Evolutionary conservation across 345 rosid genomes (phyloP), one percentile per base, ranked within the genome.

Genomic region (Xanthoceras sorbifolium): DNA sequence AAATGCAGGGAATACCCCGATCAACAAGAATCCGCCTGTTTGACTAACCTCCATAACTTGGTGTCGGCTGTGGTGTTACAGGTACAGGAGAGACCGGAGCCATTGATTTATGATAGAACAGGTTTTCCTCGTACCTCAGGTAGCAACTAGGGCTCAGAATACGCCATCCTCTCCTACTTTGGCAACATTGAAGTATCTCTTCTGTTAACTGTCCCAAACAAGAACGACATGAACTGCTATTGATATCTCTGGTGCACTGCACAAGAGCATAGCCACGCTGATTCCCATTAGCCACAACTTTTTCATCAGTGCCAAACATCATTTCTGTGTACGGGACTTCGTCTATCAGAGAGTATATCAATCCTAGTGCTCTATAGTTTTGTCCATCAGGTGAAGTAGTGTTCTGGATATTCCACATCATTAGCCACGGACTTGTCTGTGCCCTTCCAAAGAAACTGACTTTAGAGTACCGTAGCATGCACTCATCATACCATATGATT

Each of bases 381-480:
- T 77, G 54, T 5, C 3, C 31, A 44, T 20, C 60, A 42, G 29
- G 60, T 29, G 68, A 26, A 46, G 78, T 63, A 22, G 22, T 76
- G 23, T 78, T 79, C 2, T 1, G 1, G 5, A 0, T 0, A n/a
- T 76, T 72, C 34, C 48, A 64, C 62, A 65, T 11, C 9, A 15
- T 22, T 31, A 66, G 9, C 10, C 2, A 0, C 0, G 62, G 23
- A 12, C 7, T 8, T 7, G 2, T 5, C 46, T 78, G 65, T 71
- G 31, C 20, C 0, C 1, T n/a, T 23, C 77, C 64, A 0, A 75
- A 68, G 38, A 86, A 77, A 15, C 69, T 26, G 6, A 63, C n/a
- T 60, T 83, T 79, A 4, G 84, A 52, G 65, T 87, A 85, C 1
- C 83, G 70, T 3, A 81, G 6, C 82, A 75, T 76, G 46, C 87